Conservation (phyloP, 371 early-diverging fungal genomes). For the Zancudomyces culisetae region DNA sequence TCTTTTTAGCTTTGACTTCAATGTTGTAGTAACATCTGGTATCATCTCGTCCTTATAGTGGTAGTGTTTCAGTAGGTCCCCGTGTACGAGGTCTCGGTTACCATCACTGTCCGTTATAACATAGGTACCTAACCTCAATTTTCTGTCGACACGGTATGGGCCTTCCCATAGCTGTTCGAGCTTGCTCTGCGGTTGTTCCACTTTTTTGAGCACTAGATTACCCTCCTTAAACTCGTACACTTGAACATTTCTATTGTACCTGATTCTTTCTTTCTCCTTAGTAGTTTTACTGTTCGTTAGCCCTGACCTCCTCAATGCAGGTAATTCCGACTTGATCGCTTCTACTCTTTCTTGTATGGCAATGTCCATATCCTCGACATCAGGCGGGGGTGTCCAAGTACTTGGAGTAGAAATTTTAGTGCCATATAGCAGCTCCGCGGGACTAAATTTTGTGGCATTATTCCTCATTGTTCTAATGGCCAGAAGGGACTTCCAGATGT, state of each 20-base stretch:
- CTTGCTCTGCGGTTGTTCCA: background rate
- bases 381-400: background rate
- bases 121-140: background rate
- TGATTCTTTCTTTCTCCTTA: background rate
- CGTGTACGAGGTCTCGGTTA: background rate
- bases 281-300: background rate
- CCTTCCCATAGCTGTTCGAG: background rate
- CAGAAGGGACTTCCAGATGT: background rate
- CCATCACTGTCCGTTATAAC: background rate
- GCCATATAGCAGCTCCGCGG: background rate
- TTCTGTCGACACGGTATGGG: background rate
- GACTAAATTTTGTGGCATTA: background rate
- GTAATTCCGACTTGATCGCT: background rate
- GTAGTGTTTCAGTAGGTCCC: background rate
- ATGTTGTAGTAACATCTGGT: no score
- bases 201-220: background rate
- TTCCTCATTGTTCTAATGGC: background rate
- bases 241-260: background rate
- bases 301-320: background rate
- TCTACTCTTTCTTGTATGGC: background rate
- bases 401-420: background rate
- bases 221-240: background rate
- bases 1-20: no score
- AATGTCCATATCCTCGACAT: background rate
- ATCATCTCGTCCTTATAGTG: no score